Evolutionary conservation across 768 basidiomycete species (phyloP).

Genomic region (Agaricus subrufescens): DNA sequence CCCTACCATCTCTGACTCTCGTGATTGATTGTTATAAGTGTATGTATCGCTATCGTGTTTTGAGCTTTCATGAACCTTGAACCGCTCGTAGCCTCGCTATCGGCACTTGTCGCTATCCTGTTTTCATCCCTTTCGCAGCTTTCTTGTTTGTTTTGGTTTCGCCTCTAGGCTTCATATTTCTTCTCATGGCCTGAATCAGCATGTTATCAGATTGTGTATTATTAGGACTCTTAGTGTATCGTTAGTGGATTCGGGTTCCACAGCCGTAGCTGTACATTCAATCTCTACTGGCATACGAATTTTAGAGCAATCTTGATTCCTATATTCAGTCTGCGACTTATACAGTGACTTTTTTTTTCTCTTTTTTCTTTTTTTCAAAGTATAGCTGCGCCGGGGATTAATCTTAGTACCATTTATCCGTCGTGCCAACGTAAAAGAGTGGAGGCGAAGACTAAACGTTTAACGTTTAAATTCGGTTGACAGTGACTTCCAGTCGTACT

Average conservation of each 20-base stretch:
- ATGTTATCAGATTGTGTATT: constrained; percentile 2
- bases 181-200: not conserved
- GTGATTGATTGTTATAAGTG: not conserved
- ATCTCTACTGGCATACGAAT: not conserved
- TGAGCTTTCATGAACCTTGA: not conserved
- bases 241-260: not conserved
- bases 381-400: no score
- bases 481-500: no score
- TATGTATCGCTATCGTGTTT: constrained; percentile 6
- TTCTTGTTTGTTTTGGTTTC: not conserved
- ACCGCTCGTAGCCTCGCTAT: constrained; percentile 1
- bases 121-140: constrained; percentile 1
- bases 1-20: not conserved
- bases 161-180: not conserved
- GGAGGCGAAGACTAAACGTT: no score
- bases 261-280: constrained; percentile 1
- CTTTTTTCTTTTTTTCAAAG: no score
- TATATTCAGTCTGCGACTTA: not conserved
- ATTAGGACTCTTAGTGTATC: constrained; percentile 4
- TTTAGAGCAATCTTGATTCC: not conserved
- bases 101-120: constrained; percentile 2
- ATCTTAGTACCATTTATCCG: no score
- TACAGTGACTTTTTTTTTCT: no score
- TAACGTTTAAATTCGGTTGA: no score
- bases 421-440: no score